Base-by-base conservation (phyloP, 2,329 filamentous ascomycete species). In the Ophiocordyceps camponoti-floridani region DNA sequence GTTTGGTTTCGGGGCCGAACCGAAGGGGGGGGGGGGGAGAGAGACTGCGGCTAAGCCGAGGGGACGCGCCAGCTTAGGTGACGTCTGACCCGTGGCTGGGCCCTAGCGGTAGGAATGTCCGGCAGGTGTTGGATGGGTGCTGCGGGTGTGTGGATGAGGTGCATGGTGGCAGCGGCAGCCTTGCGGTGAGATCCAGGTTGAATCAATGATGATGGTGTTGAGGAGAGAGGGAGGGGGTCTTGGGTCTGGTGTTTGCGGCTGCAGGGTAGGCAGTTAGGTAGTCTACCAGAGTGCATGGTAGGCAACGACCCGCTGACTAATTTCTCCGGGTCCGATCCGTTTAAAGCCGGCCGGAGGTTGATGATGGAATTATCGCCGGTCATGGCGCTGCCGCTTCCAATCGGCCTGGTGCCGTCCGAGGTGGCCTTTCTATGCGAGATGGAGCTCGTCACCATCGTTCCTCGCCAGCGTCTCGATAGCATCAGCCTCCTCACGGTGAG, bases 391-490 rank as follows among this genome's bases (percentile, higher is more conserved):
- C 67, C 70, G 28, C 59, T 73, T 13, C 68, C 68, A 4, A 54
- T 61, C 44, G 70, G 66, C 61, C 73, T 95, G 41, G 82, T 84
- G 54, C 86, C 91, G 47, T 72, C 84, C 50, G 91, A 98, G 66
- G 83, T 93, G 41, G 84, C 87, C 43, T 98, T 96, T 58, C 69
- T 96, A 27, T 94, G 88, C 62, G 91, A 98, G 67, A 96, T 95
- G 87, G 89, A 96, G 66, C 76, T 86, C 55, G 83, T 98, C 46
- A 95, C 88, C 0, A 75, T 98, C 19, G 78, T 96, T 43, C 91
- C 91, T 33, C 84, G 91, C 45, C 88, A 96, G 61, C 77, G 84
- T 50, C 78, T 98, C 44, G 87, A 95, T 52, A 77, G 77, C 52
- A 82, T 98, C 50, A 73, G 84, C 54, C 73, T 98, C 49, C 75